Conservation (phyloP, 202 grass and related monocot genomes). For the Digitaria exilis region DNA sequence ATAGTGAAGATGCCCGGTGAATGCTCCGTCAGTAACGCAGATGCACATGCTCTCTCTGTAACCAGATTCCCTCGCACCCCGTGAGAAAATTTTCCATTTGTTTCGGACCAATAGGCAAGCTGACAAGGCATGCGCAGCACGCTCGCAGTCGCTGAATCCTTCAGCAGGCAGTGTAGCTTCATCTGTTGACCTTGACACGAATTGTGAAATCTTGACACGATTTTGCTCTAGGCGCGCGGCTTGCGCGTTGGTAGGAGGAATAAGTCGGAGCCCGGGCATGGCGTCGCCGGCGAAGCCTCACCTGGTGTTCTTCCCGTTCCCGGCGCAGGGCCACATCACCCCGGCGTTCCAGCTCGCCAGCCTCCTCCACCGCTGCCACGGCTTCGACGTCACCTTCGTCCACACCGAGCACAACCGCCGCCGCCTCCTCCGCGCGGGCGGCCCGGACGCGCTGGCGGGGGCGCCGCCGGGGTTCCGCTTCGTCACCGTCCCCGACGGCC, state of each 20-base stretch:
- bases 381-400: constrained; percentile 17
- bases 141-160: no score
- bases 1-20: no score
- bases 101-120: no score
- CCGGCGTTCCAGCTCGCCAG: constrained; percentile 17
- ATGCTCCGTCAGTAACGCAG: no score
- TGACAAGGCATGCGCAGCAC: no score
- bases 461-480: background rate
- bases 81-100: no score
- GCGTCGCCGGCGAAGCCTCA: background rate
- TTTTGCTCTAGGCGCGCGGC: no score
- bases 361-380: background rate
- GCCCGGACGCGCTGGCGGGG: background rate
- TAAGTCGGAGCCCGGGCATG: background rate
- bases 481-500: background rate
- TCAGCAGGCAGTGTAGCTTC: no score
- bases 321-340: constrained; percentile 56
- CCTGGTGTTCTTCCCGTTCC: constrained; percentile 41
- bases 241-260: background rate
- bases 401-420: constrained; percentile 14
- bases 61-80: no score
- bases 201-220: no score
- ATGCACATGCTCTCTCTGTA: no score
- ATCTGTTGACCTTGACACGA: no score
- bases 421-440: background rate